phyloP scores from a whole-genome alignment of 2,329 filamentous ascomycete species.

The Diaporthe sp. region DNA sequence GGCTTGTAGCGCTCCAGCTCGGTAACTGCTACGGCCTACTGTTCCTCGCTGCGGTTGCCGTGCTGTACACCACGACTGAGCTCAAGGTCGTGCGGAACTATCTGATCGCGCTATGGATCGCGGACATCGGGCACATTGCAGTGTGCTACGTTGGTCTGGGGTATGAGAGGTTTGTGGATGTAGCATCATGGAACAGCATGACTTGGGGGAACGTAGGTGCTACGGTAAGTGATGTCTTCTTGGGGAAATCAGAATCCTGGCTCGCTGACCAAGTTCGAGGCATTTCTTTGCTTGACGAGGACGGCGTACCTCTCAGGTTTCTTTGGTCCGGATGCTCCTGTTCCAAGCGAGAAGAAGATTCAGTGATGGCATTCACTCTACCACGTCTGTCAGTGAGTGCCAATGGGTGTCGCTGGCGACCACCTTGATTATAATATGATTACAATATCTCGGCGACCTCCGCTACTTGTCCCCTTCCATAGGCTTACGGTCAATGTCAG shows the following conservation, averaged over 20 bases:
- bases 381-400: background rate
- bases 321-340: conserved; percentile 65
- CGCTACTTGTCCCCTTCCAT: background rate
- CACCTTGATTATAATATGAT: background rate
- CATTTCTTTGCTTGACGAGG: conserved; percentile 69
- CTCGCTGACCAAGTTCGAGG: conserved; percentile 49
- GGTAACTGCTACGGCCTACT: conserved; percentile 79
- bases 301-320: conserved; percentile 70
- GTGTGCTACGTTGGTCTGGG: conserved; percentile 73
- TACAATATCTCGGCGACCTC: no score
- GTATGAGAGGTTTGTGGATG: conserved; percentile 64
- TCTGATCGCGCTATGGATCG: conserved; percentile 74
- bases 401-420: background rate
- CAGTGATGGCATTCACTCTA: conserved; percentile 26
- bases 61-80: conserved; percentile 76
- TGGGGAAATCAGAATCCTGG: conserved; percentile 27
- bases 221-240: conserved; percentile 62
- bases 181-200: conserved; percentile 75
- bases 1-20: conserved; percentile 75
- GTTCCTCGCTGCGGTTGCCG: conserved; percentile 73
- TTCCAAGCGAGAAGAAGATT: conserved; percentile 42
- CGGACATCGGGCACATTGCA: conserved; percentile 77
- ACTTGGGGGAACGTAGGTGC: conserved; percentile 81
- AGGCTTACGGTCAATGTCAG: background rate
- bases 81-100: conserved; percentile 77